These are phyloP conservation scores for Talaromyces borbonicus DNA, from an alignment of 495 filamentous ascomycete genomes.

Conservation along the genomic window DNA sequence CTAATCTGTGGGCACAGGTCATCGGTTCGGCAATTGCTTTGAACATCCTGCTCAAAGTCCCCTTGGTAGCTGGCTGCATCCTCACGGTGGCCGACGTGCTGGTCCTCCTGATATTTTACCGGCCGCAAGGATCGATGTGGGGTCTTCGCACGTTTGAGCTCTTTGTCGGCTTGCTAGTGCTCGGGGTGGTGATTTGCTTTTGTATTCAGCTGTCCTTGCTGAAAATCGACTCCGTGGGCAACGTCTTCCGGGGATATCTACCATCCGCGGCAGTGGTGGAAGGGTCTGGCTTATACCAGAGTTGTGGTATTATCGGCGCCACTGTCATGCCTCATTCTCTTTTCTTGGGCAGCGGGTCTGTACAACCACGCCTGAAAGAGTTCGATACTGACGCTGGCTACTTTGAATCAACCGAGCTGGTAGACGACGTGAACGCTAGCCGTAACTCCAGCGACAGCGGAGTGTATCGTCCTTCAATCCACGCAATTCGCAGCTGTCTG, in stretches of 20 bases:
- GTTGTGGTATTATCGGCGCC: constrained; percentile 85
- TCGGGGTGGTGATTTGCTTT: constrained; percentile 85
- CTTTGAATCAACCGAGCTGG: too few relatives aligned
- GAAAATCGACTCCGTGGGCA: constrained; percentile 52
- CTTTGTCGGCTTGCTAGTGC: constrained; percentile 68
- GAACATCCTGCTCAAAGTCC: constrained; percentile 71
- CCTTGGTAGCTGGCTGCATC: constrained; percentile 78
- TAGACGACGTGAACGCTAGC: too few relatives aligned
- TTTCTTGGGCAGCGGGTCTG: constrained; percentile 81
- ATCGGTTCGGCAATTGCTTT: constrained; percentile 88
- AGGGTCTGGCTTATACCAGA: constrained; percentile 65
- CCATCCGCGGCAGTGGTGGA: constrained; percentile 68
- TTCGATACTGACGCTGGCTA: constrained; percentile 60
- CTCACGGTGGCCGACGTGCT: constrained; percentile 79
- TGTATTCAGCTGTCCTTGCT: constrained; percentile 81
- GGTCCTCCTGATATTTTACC: constrained; percentile 76
- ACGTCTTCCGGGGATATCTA: constrained; percentile 77
- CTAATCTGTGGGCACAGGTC: too few relatives aligned
- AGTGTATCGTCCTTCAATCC: constrained; percentile 65
- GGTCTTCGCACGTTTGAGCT: constrained; percentile 70
- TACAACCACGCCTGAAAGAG: constrained; percentile 70
- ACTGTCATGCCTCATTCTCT: constrained; percentile 93
- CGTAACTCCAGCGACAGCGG: constrained; percentile 39
- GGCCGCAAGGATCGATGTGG: constrained; percentile 61
- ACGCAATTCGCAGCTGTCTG: constrained; percentile 69